Conservation (phyloP, 495 filamentous ascomycete species). For the Entonaema liquescens region DNA sequence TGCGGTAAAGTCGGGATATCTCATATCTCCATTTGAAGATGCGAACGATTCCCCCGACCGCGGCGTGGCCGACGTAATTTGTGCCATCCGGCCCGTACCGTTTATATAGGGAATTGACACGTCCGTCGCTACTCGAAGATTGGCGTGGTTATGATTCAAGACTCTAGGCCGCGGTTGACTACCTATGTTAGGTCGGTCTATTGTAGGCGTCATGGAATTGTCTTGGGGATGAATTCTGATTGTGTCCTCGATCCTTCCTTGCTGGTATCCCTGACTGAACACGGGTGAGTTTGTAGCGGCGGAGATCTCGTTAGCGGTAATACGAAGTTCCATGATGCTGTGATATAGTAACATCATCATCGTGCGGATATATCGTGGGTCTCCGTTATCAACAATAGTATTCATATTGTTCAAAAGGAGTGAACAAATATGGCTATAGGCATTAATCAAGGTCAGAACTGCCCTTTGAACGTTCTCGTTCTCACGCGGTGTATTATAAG, state of each 20-base stretch:
- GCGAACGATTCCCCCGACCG: slow-evolving; percentile 82
- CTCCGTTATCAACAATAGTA: slow-evolving; percentile 75
- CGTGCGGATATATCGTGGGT: slow-evolving; percentile 81
- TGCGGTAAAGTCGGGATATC: slow-evolving; percentile 68
- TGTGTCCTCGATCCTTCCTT: slow-evolving; percentile 51
- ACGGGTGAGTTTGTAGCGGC: slow-evolving; percentile 56
- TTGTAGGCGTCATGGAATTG: slow-evolving; percentile 68
- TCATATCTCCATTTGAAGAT: slow-evolving; percentile 59
- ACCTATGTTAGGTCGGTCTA: slow-evolving; percentile 61
- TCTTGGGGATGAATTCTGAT: slow-evolving; percentile 57
- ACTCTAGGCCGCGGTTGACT: slow-evolving; percentile 68
- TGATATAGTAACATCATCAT: slow-evolving; percentile 83
- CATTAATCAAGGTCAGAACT: slow-evolving; percentile 74
- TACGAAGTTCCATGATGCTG: slow-evolving; percentile 77
- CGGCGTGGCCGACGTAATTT: slow-evolving; percentile 68
- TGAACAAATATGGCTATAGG: slow-evolving; percentile 77
- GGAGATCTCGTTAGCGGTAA: slow-evolving; percentile 49
- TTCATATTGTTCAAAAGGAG: slow-evolving; percentile 74
- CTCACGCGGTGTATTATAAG: slow-evolving; percentile 59
- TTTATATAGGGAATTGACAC: slow-evolving; percentile 54
- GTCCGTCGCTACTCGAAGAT: slow-evolving; percentile 62
- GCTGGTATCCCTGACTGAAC: slow-evolving; percentile 32
- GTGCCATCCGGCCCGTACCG: slow-evolving; percentile 55
- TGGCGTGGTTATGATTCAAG: slow-evolving; percentile 67
- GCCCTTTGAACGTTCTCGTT: slow-evolving; percentile 73